phyloP scores from a whole-genome alignment of 345 rosid species.

The Cardiospermum halicacabum region DNA sequence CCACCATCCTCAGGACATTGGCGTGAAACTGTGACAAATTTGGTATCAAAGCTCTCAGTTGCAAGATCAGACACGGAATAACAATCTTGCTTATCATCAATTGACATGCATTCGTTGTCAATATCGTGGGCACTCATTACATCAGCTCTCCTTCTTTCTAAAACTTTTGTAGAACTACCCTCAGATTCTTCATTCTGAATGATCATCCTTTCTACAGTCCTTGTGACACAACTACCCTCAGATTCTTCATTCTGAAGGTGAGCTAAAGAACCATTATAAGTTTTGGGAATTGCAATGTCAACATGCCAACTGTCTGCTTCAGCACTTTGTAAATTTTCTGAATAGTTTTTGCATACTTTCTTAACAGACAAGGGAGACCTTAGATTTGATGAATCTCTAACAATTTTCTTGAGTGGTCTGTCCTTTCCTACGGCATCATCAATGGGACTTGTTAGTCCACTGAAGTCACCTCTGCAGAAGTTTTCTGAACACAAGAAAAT shows the following conservation, averaged over 20 bases:
- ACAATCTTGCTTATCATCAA: slow-evolving; percentile 64
- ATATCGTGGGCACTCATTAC: slow-evolving; percentile 35
- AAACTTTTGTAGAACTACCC: slow-evolving; percentile 60
- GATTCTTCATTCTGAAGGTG: slow-evolving; percentile 69
- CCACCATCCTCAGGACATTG: slow-evolving; percentile 33
- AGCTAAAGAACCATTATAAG: slow-evolving; percentile 30
- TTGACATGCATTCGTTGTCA: slow-evolving; percentile 46
- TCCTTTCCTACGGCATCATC: slow-evolving; percentile 52
- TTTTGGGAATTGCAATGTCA: slow-evolving; percentile 68
- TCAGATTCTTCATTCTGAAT: too few species aligned
- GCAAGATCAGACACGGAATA: slow-evolving; percentile 45
- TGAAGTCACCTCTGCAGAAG: slow-evolving; percentile 48
- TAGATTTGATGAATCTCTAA: slow-evolving; percentile 39
- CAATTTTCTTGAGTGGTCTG: slow-evolving; percentile 33
- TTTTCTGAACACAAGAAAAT: slow-evolving; percentile 41
- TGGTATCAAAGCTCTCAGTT: slow-evolving; percentile 43
- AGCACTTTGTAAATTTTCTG: slow-evolving; percentile 32
- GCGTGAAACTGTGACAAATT: slow-evolving; percentile 47
- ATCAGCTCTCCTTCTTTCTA: slow-evolving; percentile 41
- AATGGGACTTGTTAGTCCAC: slow-evolving; percentile 49
- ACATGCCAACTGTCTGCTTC: slow-evolving; percentile 71
- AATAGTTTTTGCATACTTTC: slow-evolving; percentile 39
- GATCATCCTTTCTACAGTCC: slow-evolving; percentile 43
- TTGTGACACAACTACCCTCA: slow-evolving; percentile 69
- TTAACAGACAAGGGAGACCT: slow-evolving; percentile 52